These are phyloP conservation scores for Eragrostis curvula DNA, from an alignment of 176 grass and related monocot species.

Conservation along the genomic window DNA sequence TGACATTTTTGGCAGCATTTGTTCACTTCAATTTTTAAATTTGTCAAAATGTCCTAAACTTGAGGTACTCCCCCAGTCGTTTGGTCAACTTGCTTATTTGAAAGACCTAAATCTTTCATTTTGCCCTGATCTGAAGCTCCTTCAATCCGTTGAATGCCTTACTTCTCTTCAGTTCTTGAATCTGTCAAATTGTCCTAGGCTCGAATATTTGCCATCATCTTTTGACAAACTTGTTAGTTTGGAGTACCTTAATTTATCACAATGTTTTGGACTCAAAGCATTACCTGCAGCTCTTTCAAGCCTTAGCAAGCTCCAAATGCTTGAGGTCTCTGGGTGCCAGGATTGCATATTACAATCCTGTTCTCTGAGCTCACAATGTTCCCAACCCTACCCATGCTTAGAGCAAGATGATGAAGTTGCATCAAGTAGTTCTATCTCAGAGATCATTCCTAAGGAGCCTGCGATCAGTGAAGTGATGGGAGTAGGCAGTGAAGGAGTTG, in stretches of 20 bases:
- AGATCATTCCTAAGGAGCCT: slow-evolving; percentile 13
- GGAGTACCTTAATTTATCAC: slow-evolving; percentile 20
- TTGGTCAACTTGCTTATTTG: slow-evolving; percentile 44
- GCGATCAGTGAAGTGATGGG: not conserved
- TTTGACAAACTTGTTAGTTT: slow-evolving; percentile 41
- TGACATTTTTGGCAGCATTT: slow-evolving; percentile 46
- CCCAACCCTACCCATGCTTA: slow-evolving; percentile 15
- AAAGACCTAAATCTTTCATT: slow-evolving; percentile 41
- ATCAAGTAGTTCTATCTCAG: slow-evolving; percentile 34
- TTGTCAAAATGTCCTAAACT: slow-evolving; percentile 60
- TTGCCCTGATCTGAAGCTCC: slow-evolving; percentile 51
- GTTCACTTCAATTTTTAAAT: slow-evolving; percentile 53
- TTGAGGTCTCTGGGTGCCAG: slow-evolving; percentile 50
- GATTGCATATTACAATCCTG: slow-evolving; percentile 33
- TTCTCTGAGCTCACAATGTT: slow-evolving; percentile 20
- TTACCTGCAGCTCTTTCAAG: slow-evolving; percentile 25
- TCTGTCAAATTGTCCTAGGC: slow-evolving; percentile 47
- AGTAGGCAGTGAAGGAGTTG: not conserved
- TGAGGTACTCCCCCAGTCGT: slow-evolving; percentile 44
- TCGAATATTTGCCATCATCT: slow-evolving; percentile 40
- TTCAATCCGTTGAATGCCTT: slow-evolving; percentile 33
- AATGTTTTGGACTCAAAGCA: slow-evolving; percentile 38
- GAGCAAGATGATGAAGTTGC: slow-evolving; percentile 27
- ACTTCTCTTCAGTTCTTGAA: slow-evolving; percentile 49
- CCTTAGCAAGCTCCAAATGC: slow-evolving; percentile 27